Evolutionary conservation across 1,284 basidiomycete species (phyloP).

Genomic region (Boletus sp.): DNA sequence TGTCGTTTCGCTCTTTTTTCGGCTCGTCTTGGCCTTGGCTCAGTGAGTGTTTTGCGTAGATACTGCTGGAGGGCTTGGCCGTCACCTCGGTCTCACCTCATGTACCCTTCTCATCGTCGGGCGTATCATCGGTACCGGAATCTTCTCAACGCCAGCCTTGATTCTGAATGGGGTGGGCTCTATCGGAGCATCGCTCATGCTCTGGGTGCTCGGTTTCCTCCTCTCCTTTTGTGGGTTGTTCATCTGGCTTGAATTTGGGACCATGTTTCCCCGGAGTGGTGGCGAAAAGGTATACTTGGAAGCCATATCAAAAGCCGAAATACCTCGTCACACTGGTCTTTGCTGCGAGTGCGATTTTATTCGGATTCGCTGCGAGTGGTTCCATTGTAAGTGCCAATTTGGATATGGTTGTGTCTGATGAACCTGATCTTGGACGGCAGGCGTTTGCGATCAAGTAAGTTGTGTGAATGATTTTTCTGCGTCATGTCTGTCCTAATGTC

Average conservation of each 20-base stretch:
- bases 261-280: conserved; percentile 51
- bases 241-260: conserved; percentile 56
- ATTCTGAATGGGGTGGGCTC: conserved; percentile 50
- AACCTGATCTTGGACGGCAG: conserved; percentile 5
- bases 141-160: conserved; percentile 61
- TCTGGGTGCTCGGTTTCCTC: conserved; percentile 54
- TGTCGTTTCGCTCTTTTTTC: background rate
- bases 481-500: background rate
- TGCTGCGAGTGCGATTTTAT: conserved; percentile 45
- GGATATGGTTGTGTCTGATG: background rate
- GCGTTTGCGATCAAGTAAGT: conserved; percentile 42
- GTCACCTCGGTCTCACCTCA: conserved; percentile 47
- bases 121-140: conserved; percentile 58
- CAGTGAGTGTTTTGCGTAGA: conserved; percentile 25
- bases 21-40: background rate
- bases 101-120: conserved; percentile 52
- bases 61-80: conserved; percentile 47
- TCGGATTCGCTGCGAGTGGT: conserved; percentile 52
- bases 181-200: conserved; percentile 51
- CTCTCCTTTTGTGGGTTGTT: conserved; percentile 53
- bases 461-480: rapidly evolving
- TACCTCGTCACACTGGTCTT: conserved; percentile 49
- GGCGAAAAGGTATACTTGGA: conserved; percentile 58
- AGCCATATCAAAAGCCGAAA: conserved; percentile 44
- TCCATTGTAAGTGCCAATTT: conserved; percentile 47